A percentile compares a stretch with the other conserved stretches of the same genome.
Conservation (phyloP, 2,329 filamentous ascomycete species). For the Orbilia javanica region DNA sequence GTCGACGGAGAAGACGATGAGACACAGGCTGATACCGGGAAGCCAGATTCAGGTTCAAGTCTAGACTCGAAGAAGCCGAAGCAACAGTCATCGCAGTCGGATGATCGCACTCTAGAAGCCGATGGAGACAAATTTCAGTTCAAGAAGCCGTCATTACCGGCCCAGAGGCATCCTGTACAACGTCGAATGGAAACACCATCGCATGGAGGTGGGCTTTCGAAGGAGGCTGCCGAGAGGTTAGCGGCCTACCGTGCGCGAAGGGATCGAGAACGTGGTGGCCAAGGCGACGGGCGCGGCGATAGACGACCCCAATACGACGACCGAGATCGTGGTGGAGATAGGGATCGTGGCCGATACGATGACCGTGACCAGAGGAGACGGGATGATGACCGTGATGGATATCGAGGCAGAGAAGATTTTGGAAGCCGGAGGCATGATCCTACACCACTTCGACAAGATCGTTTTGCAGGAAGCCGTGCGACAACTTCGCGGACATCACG, state of each 20-base stretch:
- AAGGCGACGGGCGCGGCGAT: conserved; percentile 34
- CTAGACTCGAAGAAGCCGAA: conserved; percentile 48
- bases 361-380: conserved; percentile 47
- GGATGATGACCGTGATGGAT: conserved; percentile 54
- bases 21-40: conserved; percentile 48
- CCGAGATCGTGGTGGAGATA: conserved; percentile 58
- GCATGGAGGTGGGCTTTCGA: conserved; percentile 61
- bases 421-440: conserved; percentile 60
- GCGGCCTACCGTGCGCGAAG: conserved; percentile 60
- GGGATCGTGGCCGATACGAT: conserved; percentile 50
- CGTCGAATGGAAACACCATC: conserved; percentile 62
- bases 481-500: conserved; percentile 60
- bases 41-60: conserved; percentile 57
- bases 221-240: conserved; percentile 61
- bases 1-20: conserved; percentile 59
- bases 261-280: conserved; percentile 45
- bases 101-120: conserved; percentile 17
- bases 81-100: conserved; percentile 30
- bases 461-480: conserved; percentile 61
- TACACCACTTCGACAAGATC: conserved; percentile 60
- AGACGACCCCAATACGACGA: conserved; percentile 39
- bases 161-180: conserved; percentile 61
- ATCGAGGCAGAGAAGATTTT: conserved; percentile 51
- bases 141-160: conserved; percentile 62
- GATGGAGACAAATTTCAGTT: conserved; percentile 61